These are phyloP conservation scores for Lactarius hatsudake DNA, from an alignment of 768 basidiomycete species.

Conservation along the genomic window DNA sequence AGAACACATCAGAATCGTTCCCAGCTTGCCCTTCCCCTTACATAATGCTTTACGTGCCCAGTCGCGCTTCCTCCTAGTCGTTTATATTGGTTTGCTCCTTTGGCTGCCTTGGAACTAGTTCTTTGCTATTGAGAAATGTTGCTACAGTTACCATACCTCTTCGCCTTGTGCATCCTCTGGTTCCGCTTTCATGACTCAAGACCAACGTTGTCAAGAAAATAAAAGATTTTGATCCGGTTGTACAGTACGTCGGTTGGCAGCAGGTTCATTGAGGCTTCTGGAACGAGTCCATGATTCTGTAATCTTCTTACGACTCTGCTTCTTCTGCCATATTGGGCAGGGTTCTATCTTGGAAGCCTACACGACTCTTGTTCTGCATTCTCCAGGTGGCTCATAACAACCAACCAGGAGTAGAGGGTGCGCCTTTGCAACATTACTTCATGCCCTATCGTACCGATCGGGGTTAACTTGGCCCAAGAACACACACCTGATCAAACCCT, in stretches of 20 bases:
- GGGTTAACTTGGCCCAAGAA: constrained; percentile 7
- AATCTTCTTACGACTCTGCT: not conserved
- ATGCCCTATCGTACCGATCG: constrained; percentile 6
- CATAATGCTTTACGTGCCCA: not conserved
- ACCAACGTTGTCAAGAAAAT: not conserved
- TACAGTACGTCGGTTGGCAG: not conserved
- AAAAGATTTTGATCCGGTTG: not conserved
- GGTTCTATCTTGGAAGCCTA: not conserved
- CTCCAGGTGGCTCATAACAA: not conserved
- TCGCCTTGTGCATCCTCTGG: too few relatives aligned
- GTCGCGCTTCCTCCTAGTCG: not conserved
- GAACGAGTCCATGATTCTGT: not conserved
- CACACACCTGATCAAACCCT: not conserved
- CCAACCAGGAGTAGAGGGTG: not conserved
- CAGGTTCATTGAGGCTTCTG: not conserved
- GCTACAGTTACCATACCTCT: not conserved
- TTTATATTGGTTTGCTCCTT: not conserved
- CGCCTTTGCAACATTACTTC: not conserved
- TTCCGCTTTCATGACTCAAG: not conserved
- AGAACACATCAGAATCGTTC: not conserved
- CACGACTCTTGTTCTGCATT: constrained; percentile 3
- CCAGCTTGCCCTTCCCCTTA: not conserved
- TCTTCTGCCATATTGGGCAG: not conserved
- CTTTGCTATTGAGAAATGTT: not conserved
- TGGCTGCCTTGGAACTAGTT: not conserved